Base-by-base conservation (phyloP, 148 eudicot species). In the Chenopodium album region DNA sequence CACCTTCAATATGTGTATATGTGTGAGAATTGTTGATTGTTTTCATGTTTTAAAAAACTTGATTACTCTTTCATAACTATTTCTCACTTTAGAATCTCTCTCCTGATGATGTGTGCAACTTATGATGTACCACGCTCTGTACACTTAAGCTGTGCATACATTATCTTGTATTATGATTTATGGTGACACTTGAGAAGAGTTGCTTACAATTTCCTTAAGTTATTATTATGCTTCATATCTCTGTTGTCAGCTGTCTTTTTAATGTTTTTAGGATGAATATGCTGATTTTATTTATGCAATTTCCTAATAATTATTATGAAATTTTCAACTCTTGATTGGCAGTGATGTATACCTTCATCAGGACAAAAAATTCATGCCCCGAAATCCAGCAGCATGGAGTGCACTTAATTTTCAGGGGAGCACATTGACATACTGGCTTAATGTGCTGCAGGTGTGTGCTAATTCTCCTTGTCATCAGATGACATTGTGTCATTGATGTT, bases 311-410 rank as follows among this genome's bases (percentile, higher is more conserved):
- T 14, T 8, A 32, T 1, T 69, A 13, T 69, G 20, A 22, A 32
- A 4, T 0, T 20, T 20, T 44, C 7, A 41, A 22, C 22, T 41
- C 34, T 26, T 9, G 29, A 20, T 67, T 26, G 28, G 6, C 97
- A 94, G 98, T 84, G 99, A 96, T 79, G 88, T 92, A 85, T 92
- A 76, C 87, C 95, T 96, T 82, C 99, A 96, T 70, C 88, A 82
- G 46, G 99, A 96, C 83, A 89, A 82, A 88, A 89, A 62, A 70
- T 86, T 94, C 66, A 91, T 96, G 98, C 98, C 99, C 73, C 87
- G 66, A 84, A 91, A 90, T 82, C 82, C 89, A 86, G 91, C 95
- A 73, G 99, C 97, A 7, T 96, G 99, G 99, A 96, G 99, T 80
- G 92, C 99, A 23, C 91, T 92, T 93, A 96, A 96, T 78, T 96